Percentiles rank a stretch among this genome's conserved stretches.
phyloP scores from a whole-genome alignment of 2,329 filamentous ascomycete species.

The Ophiostoma pallidulum region DNA sequence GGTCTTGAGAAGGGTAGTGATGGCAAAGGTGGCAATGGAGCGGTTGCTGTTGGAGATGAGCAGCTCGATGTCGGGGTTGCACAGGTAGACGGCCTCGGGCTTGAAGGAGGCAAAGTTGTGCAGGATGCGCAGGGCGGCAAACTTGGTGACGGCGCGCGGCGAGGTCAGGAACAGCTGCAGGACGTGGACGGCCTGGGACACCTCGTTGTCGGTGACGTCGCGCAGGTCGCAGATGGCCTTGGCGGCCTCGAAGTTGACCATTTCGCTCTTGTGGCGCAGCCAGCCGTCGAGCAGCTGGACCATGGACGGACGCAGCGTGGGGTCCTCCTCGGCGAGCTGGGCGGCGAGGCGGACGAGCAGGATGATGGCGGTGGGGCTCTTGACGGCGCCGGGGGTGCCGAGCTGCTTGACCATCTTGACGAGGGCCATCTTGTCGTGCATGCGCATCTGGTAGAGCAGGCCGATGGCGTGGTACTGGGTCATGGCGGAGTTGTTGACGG shows the following conservation, averaged over 20 bases:
- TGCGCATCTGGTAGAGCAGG: conserved; percentile 93
- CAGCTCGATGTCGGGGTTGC: conserved; percentile 95
- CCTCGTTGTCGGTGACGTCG: conserved; percentile 85
- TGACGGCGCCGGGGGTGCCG: conserved; percentile 79
- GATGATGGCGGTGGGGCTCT: conserved; percentile 86
- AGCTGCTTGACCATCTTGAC: conserved; percentile 99
- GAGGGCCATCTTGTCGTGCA: conserved; percentile 93
- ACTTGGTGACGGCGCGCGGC: conserved; percentile 91
- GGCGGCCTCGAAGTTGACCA: conserved; percentile 98
- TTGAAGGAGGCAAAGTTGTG: conserved; percentile 97
- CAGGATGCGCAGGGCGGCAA: conserved; percentile 89
- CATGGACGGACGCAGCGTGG: conserved; percentile 85
- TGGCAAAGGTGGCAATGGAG: conserved; percentile 95
- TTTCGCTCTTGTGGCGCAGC: conserved; percentile 97
- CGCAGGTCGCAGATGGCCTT: conserved; percentile 95
- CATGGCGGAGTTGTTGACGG: conserved; percentile 93
- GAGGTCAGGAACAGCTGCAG: conserved; percentile 95
- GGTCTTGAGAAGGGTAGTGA: conserved; percentile 95
- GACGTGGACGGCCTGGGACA: conserved; percentile 85
- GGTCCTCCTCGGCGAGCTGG: conserved; percentile 89
- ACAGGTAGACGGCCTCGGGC: conserved; percentile 80
- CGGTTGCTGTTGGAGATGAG: conserved; percentile 96
- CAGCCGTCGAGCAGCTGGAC: conserved; percentile 93
- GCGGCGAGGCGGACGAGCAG: conserved; percentile 88
- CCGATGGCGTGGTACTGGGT: conserved; percentile 98